Evolutionary conservation across 2,329 filamentous ascomycete species (phyloP), one percentile per base, ranked within the genome.

Genomic region (Keithomyces neogunnii): DNA sequence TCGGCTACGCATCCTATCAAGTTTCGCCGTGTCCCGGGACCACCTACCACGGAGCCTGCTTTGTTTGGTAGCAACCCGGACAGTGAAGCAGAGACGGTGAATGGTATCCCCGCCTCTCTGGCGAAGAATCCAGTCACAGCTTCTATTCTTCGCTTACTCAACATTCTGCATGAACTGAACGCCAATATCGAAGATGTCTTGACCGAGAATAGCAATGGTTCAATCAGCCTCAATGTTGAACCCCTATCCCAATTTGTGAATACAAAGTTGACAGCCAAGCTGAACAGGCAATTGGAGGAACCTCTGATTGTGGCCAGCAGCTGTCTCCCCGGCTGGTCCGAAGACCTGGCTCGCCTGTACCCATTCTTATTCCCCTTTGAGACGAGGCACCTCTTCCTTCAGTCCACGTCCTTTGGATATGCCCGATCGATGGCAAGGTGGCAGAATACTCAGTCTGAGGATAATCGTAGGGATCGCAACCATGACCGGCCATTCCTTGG

Each of bases 351-450:
- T 8, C 85, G 93, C 35, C 76, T 95, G 1, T 99, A 96, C 65
- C 92, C 93, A 1, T 99, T 99, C 77, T 73, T 99, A 10, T 99
- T 99, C 66, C 93, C 93, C 2, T 99, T 99, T 62, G 93, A 99
- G 73, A 97, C 93, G 1, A 84, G 93, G 10, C 92, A 99, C 68
- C 75, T 99, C 38, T 99, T 99, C 77, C 73, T 99, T 35, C 93
- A 97, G 69, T 99, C 92, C 2, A 99, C 95, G 0, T 96, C 93
- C 0, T 99, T 99, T 64, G 93, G 93, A 28, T 99, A 99, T 72
- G 92, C 92, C 42, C 83, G 93, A 56, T 96, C 93, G 19, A 97
- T 99, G 93, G 87, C 86, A 53, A 83, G 92, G 65, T 99, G 95
- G 95, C 93, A 97, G 69, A 96, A 89, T 62, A 84, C 88, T 1